These are phyloP conservation scores for Aegilops umbellulata DNA, from an alignment of 176 grass and related monocot genomes.

Conservation along the genomic window DNA sequence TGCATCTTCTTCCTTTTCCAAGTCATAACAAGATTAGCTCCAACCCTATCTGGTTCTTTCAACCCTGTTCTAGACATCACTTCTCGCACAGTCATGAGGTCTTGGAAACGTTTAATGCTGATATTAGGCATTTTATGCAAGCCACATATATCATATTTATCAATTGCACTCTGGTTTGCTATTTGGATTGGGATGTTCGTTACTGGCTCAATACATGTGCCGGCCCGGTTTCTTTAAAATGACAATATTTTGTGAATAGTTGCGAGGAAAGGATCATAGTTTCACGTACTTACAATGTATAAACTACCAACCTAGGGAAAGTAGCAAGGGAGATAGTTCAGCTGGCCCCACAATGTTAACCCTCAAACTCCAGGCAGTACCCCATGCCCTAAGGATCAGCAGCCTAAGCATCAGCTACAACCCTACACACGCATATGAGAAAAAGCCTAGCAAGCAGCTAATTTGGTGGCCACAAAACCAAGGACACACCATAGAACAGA, in stretches of 20 bases:
- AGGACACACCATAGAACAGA: background rate
- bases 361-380: background rate
- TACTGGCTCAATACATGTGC: background rate
- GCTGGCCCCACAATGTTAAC: background rate
- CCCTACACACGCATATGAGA: too few species aligned
- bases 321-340: background rate
- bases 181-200: background rate
- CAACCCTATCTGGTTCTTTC: background rate
- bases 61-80: background rate
- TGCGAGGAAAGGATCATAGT: background rate
- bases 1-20: too few species aligned
- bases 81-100: background rate
- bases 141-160: background rate
- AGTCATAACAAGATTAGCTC: too few species aligned
- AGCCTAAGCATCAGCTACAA: too few species aligned
- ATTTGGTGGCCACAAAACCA: too few species aligned
- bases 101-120: background rate
- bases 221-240: background rate
- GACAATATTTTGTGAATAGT: background rate
- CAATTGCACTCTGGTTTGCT: background rate
- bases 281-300: background rate
- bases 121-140: constrained; percentile 6
- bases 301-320: background rate
- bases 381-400: too few species aligned
- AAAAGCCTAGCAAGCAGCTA: too few species aligned